Percentiles rank a stretch among this genome's conserved stretches.
These are phyloP conservation scores for Sporisorium reilianum DNA, from an alignment of 1,284 basidiomycete species.

Conservation along the genomic window DNA sequence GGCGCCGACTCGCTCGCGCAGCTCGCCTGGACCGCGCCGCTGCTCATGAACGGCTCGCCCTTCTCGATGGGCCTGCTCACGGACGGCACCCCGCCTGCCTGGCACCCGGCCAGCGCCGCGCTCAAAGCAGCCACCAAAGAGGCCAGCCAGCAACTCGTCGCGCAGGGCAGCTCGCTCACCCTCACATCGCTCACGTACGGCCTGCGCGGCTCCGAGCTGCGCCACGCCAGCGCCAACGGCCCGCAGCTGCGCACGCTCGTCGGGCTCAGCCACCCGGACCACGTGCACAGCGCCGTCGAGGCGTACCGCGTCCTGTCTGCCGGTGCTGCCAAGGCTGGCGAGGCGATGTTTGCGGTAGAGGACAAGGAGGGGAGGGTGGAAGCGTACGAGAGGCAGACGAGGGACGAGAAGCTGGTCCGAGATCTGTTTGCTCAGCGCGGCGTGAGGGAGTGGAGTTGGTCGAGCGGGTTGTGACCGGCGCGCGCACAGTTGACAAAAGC, in stretches of 20 bases:
- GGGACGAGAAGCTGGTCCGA: constrained; percentile 27
- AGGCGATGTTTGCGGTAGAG: constrained; percentile 15
- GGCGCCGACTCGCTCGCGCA: constrained; percentile 11
- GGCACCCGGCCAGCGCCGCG: constrained; percentile 84
- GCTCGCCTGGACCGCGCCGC: constrained; percentile 67
- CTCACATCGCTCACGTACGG: constrained; percentile 61
- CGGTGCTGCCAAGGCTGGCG: constrained; percentile 12
- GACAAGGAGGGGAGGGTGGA: constrained; percentile 6
- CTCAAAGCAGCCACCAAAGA: constrained; percentile 72
- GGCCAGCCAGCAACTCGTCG: constrained; percentile 30
- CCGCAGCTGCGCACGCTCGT: constrained; percentile 60
- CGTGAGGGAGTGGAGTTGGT: constrained; percentile 52
- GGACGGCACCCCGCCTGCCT: constrained; percentile 75
- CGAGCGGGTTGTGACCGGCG: constrained; percentile 31
- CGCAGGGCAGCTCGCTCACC: constrained; percentile 45
- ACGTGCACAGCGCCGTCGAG: constrained; percentile 63
- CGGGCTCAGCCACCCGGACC: constrained; percentile 63
- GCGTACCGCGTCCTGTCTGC: constrained; percentile 56
- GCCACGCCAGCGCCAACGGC: constrained; percentile 8
- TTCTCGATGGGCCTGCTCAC: constrained; percentile 91
- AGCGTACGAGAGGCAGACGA: constrained; percentile 30
- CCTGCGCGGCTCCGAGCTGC: constrained; percentile 51
- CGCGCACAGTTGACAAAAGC: background rate
- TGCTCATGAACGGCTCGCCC: constrained; percentile 87
- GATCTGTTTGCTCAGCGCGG: constrained; percentile 30